phyloP scores from a whole-genome alignment of 768 basidiomycete genomes.

The Mycena polygramma region DNA sequence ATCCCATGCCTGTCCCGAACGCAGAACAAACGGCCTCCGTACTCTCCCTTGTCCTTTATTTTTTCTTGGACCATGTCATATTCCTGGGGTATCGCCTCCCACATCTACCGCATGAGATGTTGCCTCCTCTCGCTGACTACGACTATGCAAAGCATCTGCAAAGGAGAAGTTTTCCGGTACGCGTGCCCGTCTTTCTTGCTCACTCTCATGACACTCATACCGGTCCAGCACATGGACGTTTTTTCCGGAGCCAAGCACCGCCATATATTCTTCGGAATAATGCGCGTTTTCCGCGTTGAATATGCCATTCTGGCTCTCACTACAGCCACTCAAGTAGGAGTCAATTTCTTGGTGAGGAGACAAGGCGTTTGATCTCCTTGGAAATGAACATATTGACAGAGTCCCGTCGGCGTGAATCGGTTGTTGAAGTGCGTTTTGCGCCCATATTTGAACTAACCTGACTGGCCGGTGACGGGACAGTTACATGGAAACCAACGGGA shows the following conservation, averaged over 20 bases:
- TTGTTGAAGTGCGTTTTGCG: constrained; percentile 26
- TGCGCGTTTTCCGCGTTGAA: constrained; percentile 39
- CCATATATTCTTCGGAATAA: constrained; percentile 51
- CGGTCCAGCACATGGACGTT: constrained; percentile 23
- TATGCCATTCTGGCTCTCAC: constrained; percentile 29
- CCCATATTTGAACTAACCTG: background rate
- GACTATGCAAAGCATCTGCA: constrained; percentile 51
- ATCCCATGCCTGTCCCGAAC: constrained; percentile 42
- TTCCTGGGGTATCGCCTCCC: constrained; percentile 54
- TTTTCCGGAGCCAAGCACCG: constrained; percentile 45
- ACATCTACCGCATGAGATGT: constrained; percentile 62
- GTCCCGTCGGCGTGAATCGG: constrained; percentile 37
- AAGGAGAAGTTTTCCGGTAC: constrained; percentile 47
- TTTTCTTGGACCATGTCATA: constrained; percentile 67
- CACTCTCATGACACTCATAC: background rate
- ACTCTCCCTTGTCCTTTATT: constrained; percentile 57
- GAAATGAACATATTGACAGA: background rate
- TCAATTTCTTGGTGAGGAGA: constrained; percentile 24
- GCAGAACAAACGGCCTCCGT: constrained; percentile 65
- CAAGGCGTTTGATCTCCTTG: background rate
- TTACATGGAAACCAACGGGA: constrained; percentile 60
- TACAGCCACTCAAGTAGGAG: constrained; percentile 16
- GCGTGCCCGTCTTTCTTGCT: constrained; percentile 36
- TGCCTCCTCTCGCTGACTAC: constrained; percentile 74
- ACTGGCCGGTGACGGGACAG: constrained; percentile 31